These are phyloP conservation scores for Cladosporium sp. DNA, from an alignment of 2,329 filamentous ascomycete species.

Conservation along the genomic window DNA sequence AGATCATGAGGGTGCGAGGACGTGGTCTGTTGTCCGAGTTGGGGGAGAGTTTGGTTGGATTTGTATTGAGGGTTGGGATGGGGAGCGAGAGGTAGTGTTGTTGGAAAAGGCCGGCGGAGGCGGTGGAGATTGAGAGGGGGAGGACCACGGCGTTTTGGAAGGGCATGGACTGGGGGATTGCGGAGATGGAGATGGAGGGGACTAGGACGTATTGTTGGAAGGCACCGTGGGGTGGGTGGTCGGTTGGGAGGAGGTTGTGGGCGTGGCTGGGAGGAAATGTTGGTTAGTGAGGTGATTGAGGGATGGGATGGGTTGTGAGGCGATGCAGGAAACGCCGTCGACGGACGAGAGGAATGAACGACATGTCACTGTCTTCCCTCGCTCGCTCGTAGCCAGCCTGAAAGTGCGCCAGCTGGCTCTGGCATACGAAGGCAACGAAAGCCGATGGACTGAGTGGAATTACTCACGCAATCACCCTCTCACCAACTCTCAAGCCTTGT, in stretches of 20 bases:
- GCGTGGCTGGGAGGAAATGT: not conserved
- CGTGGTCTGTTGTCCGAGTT: too few relatives aligned
- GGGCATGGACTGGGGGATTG: slow-evolving; percentile 15
- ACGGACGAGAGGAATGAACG: slow-evolving; percentile 42
- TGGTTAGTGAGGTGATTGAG: not conserved
- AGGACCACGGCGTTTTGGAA: slow-evolving; percentile 20
- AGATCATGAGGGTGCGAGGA: slow-evolving; percentile 43
- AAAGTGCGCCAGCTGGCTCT: too few relatives aligned
- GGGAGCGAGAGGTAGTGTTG: slow-evolving; percentile 14
- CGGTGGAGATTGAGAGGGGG: slow-evolving; percentile 21
- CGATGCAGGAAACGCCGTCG: slow-evolving; percentile 36
- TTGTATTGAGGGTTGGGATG: slow-evolving; percentile 5
- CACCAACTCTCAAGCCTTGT: slow-evolving; percentile 34
- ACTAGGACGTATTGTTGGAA: slow-evolving; percentile 20
- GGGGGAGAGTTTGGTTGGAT: slow-evolving; percentile 19
- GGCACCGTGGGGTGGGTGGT: slow-evolving; percentile 15
- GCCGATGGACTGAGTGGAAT: not conserved
- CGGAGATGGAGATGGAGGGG: slow-evolving; percentile 10
- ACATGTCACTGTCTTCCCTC: slow-evolving; percentile 33
- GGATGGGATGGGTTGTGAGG: slow-evolving; percentile 22
- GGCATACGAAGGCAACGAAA: too few relatives aligned
- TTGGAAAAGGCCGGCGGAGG: slow-evolving; percentile 19
- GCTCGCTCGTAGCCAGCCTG: too few relatives aligned
- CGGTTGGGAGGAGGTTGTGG: slow-evolving; percentile 12
- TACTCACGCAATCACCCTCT: slow-evolving; percentile 40